phyloP scores from a whole-genome alignment of 805 yeast genomes.

The Barnettozyma sucrosica region DNA sequence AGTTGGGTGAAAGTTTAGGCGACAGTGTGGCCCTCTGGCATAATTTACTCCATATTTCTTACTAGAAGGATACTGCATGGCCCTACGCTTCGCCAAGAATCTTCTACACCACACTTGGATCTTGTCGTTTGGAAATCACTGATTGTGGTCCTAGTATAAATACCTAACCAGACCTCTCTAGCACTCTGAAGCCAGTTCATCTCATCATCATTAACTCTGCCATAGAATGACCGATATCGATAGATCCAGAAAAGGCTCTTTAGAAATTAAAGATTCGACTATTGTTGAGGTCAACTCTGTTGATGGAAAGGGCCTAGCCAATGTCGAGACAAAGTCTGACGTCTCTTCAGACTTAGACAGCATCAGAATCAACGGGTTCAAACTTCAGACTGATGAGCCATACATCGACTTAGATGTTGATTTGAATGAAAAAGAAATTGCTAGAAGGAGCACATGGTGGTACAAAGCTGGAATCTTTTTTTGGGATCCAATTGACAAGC shows the following conservation, averaged over 20 bases:
- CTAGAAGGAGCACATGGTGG: constrained; percentile 6
- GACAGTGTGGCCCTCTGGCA: not conserved
- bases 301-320: not conserved
- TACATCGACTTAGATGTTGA: constrained; percentile 8
- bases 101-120: not conserved
- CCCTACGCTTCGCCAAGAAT: not conserved
- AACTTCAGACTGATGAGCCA: constrained; percentile 1
- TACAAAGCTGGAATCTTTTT: constrained; percentile 6
- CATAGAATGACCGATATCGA: constrained; percentile 22
- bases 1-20: not conserved
- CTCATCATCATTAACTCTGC: not conserved
- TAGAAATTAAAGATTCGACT: not conserved
- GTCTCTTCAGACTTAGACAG: constrained; percentile 1
- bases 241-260: not conserved
- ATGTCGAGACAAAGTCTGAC: constrained; percentile 1
- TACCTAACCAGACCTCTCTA: not conserved
- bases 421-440: constrained; percentile 3
- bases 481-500: constrained; percentile 31
- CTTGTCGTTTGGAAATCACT: not conserved
- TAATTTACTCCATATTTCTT: not conserved
- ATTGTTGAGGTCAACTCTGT: not conserved
- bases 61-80: not conserved
- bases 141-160: not conserved
- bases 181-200: not conserved
- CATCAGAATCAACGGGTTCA: constrained; percentile 6